A percentile compares a stretch with the other conserved stretches of the same genome.
Evolutionary conservation across 2,329 filamentous ascomycete species (phyloP).

Genomic region (Tolypocladium paradoxum): DNA sequence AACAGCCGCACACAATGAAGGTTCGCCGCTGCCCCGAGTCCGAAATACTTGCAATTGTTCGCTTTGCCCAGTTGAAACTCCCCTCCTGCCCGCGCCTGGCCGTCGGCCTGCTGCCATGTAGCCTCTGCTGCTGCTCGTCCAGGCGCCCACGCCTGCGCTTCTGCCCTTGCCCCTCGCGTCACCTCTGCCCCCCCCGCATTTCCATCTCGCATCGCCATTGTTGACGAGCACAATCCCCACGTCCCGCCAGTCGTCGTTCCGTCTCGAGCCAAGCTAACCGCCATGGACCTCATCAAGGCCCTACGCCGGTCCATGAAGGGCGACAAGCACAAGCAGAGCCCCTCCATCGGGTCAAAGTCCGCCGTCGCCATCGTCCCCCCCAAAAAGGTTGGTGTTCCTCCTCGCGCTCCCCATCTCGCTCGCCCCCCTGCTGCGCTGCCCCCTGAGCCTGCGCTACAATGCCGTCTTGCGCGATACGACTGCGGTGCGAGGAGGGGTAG

Average conservation of each 20-base stretch:
- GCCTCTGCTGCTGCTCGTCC: background rate
- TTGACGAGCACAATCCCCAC: no score
- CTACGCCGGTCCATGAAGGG: constrained; percentile 84
- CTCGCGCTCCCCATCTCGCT: background rate
- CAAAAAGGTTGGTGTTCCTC: constrained; percentile 61
- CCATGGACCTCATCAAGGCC: constrained; percentile 46
- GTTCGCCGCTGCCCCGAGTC: constrained; percentile 16
- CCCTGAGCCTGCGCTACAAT: background rate
- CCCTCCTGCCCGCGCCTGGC: constrained; percentile 2
- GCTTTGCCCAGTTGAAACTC: constrained; percentile 4
- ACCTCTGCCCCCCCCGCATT: background rate
- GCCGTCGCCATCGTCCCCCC: constrained; percentile 82
- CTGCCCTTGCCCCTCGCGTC: background rate
- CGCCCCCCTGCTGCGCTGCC: background rate
- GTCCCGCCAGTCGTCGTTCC: background rate
- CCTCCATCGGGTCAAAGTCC: constrained; percentile 73
- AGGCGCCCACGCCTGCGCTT: background rate
- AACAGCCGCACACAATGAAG: constrained; percentile 24
- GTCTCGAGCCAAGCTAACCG: constrained; percentile 22
- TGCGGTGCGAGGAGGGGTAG: background rate
- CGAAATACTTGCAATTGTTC: constrained; percentile 2
- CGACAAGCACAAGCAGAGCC: constrained; percentile 64
- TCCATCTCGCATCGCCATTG: background rate
- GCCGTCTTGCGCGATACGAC: background rate
- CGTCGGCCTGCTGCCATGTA: background rate